Base-by-base conservation (phyloP, 441 rosid species). In the Gossypium lobatum region DNA sequence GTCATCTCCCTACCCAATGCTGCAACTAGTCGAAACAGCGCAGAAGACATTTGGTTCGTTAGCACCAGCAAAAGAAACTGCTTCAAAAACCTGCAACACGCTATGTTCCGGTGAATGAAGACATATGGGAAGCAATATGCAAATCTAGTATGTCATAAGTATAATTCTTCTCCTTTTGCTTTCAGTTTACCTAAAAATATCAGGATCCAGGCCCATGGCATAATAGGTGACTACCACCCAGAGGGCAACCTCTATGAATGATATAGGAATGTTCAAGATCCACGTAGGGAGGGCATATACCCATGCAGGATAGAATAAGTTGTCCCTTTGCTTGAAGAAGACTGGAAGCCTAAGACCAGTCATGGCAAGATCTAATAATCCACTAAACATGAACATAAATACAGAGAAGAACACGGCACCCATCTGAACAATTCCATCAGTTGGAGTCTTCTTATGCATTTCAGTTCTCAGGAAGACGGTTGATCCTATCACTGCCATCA, bases 241-340 rank as follows among this genome's bases (percentile, higher is more conserved):
- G 53, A 86, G 45, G 55, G 81, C 81, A 66, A 81, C 88, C 80
- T 93, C 94, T 9, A 73, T 8, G 1, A 90, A 59, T n/a, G 91
- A 58, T 60, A 90, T 54, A 0, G 96, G 96, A 48, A 90, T 83
- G 80, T 85, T 85, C 23, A 87, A 79, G 74, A 93, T 77, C 83
- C 90, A 89, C 6, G 87, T 57, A 1, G 98, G 97, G 68, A 95
- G 78, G 5, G 94, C 71, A 68, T 85, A 95, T 17, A 87, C 85
- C 99, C 98, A 95, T 0, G 95, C 50, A 3, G 98, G 96, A 75
- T 75, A 95, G 83, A 92, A 91, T n/a, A 84, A 80, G 70, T 86
- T 80, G 68, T 85, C 88, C 1, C 99, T 86, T 82, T 95, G 99
- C 85, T 93, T 95, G 86, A 83, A 94, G 75, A 92, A 92, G 74